Evolutionary conservation across 2,329 filamentous ascomycete genomes (phyloP).

Genomic region (Ophiostoma novo-ulmi): DNA sequence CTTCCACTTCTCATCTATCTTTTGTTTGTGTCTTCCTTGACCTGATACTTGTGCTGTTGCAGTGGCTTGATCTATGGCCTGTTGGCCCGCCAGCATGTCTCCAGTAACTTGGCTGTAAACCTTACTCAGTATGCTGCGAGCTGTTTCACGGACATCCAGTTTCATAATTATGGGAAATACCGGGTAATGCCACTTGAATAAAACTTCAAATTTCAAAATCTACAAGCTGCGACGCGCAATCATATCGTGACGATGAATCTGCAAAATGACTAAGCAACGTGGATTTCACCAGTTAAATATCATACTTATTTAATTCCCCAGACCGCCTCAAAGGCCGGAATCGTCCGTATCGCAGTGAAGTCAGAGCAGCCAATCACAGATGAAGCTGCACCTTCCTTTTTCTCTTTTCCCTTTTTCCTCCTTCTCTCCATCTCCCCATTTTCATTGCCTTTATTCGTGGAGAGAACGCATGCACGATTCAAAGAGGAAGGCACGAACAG

Average conservation of each 20-base stretch:
- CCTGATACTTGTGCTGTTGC: background rate
- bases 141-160: background rate
- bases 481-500: slow-evolving; percentile 11
- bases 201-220: no score
- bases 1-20: background rate
- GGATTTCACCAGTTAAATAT: background rate
- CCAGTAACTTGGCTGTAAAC: background rate
- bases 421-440: background rate
- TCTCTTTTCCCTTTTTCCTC: background rate
- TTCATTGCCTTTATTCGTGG: background rate
- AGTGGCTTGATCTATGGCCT: background rate
- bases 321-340: background rate
- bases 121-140: background rate
- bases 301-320: background rate
- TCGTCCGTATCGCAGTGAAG: background rate
- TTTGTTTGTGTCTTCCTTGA: background rate
- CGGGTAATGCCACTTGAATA: background rate
- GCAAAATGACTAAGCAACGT: background rate
- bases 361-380: background rate
- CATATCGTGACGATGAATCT: background rate
- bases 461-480: slow-evolving; percentile 3
- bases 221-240: background rate
- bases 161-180: background rate
- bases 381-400: background rate
- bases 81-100: background rate